Conservation (phyloP, 2,329 filamentous ascomycete species). For the Emericellopsis atlantica region DNA sequence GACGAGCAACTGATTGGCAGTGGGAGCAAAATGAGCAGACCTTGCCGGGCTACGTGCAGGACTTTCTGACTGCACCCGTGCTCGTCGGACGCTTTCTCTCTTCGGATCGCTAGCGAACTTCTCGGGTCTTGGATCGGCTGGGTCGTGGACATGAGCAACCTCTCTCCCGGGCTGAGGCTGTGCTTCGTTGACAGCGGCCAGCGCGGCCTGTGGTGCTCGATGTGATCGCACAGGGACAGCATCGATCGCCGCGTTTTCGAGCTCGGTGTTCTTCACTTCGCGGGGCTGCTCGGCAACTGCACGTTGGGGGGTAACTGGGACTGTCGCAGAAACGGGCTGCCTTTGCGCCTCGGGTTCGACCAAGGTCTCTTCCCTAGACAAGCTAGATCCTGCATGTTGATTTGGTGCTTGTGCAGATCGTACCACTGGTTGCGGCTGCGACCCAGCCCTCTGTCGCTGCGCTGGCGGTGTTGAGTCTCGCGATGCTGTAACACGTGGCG, state of each 20-base stretch:
- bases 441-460: background rate
- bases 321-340: too few species aligned
- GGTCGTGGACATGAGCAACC: too few species aligned
- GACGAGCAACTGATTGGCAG: constrained; percentile 39
- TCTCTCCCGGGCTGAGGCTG: background rate
- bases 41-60: constrained; percentile 57
- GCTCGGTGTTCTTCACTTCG: constrained; percentile 4
- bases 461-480: background rate
- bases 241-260: constrained; percentile 15
- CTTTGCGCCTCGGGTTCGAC: background rate
- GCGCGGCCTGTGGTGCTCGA: constrained; percentile 1
- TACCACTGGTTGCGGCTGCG: background rate
- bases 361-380: background rate
- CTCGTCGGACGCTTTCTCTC: constrained; percentile 7
- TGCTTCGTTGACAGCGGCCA: background rate
- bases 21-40: constrained; percentile 52
- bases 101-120: background rate
- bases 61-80: constrained; percentile 39
- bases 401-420: background rate
- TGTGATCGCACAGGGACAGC: constrained; percentile 17
- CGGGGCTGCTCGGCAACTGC: too few species aligned
- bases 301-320: too few species aligned
- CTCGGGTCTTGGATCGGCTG: too few species aligned
- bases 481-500: background rate
- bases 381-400: background rate